These are phyloP conservation scores for Saitozyma podzolica DNA, from an alignment of 768 basidiomycete species.

Conservation along the genomic window DNA sequence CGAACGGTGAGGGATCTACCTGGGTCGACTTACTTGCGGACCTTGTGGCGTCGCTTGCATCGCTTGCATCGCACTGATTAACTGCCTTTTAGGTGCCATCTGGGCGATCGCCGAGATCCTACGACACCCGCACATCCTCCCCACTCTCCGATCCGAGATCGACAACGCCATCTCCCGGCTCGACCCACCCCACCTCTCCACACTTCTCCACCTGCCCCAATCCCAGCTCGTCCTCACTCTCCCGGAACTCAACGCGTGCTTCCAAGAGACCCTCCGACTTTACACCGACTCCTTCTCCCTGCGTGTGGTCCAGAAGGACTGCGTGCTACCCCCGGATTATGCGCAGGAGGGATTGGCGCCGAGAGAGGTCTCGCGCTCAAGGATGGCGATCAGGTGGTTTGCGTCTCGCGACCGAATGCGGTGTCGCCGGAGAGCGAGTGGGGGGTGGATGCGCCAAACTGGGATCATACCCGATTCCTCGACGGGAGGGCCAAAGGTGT, in stretches of 20 bases:
- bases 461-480: conserved; percentile 23
- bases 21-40: not conserved
- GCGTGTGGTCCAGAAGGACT: conserved; percentile 20
- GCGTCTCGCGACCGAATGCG: conserved; percentile 12
- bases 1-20: conserved; percentile 16
- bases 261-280: conserved; percentile 33
- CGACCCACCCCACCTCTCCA: conserved; percentile 19
- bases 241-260: conserved; percentile 17
- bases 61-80: not conserved
- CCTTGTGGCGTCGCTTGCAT: not conserved
- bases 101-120: conserved; percentile 30
- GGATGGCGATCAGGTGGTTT: conserved; percentile 24
- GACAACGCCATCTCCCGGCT: conserved; percentile 8
- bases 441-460: conserved; percentile 18
- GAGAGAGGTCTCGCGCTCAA: conserved; percentile 13
- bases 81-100: conserved; percentile 14
- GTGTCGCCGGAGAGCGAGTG: conserved; percentile 13
- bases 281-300: conserved; percentile 24
- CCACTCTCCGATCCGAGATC: conserved; percentile 16
- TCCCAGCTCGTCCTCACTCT: conserved; percentile 12
- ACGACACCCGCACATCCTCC: conserved; percentile 18
- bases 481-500: conserved; percentile 12
- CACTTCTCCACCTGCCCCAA: conserved; percentile 21
- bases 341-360: not conserved
- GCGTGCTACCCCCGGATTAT: conserved; percentile 15